Base-by-base conservation (phyloP, 345 rosid species). In the Populus davidiana region DNA sequence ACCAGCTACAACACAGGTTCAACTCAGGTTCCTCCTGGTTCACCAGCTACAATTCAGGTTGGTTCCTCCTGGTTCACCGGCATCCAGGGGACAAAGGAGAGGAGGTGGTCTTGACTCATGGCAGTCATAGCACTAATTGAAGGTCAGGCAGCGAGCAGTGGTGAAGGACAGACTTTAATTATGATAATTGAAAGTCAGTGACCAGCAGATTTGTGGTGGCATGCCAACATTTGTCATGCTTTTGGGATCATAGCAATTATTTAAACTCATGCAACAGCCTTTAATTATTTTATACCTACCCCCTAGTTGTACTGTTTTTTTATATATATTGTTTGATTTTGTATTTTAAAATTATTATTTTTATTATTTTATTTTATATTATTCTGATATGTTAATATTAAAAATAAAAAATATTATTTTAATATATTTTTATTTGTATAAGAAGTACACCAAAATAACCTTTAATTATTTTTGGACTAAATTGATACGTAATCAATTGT, bases 211-310 rank as follows among this genome's bases (percentile, higher is more conserved):
- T 3, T 31, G 29, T 8, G 44, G 61, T 36, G 62, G 59, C 62
- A 43, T 75, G 71, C 14, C 29, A 21, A 59, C 79, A 77, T 18
- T 77, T 70, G 75, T 77, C 80, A 31, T 44, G 49, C 74, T 77
- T 77, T 70, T 76, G n/a, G 61, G 38, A 61, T 77, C 63, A 17
- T 77, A 23, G 35, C 80, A 62, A 77, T 77, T 29, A 77, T 77
- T 77, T 74, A 69, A 69, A 69, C 36, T 47, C 74, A 77, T 59
- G 79, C 79, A 25, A 11, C 36, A 27, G 20, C 10, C 69, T 62
- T 41, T 43, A 27, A 31, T 69, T 2, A 38, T 39, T 39, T 10
- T 18, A 23, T 25, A 9, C 3, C 52, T 12, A 8, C 33, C 36
- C 36, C 36, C 5, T 4, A 33, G 36, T 0, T 33, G 36, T 33